phyloP scores from a whole-genome alignment of 768 basidiomycete genomes.

The Serendipita vermifera region DNA sequence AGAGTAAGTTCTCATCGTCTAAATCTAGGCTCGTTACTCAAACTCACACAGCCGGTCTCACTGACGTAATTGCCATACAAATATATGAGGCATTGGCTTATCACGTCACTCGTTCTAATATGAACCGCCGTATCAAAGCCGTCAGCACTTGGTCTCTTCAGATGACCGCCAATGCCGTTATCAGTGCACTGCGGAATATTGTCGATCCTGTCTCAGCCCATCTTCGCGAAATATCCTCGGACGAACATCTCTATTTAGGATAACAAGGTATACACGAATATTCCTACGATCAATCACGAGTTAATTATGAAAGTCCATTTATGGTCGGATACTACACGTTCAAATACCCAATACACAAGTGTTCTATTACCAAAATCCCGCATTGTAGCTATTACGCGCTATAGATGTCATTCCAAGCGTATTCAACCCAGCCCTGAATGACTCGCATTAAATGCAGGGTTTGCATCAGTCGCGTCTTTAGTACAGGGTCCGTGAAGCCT shows the following conservation, averaged over 20 bases:
- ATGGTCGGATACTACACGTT: no score
- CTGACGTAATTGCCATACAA: slow-evolving; percentile 76
- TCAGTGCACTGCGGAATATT: slow-evolving; percentile 61
- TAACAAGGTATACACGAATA: no score
- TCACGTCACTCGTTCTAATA: slow-evolving; percentile 83
- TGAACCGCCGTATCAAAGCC: slow-evolving; percentile 77
- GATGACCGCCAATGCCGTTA: slow-evolving; percentile 77
- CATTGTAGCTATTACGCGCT: background rate
- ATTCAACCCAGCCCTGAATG: background rate
- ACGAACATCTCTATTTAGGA: slow-evolving; percentile 1
- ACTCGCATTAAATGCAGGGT: background rate
- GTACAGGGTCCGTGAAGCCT: background rate
- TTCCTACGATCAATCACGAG: background rate
- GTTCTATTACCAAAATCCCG: no score
- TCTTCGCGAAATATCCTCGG: background rate
- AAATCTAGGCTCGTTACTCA: background rate
- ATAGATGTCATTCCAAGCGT: background rate
- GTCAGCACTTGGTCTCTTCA: slow-evolving; percentile 93
- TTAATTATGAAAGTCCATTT: background rate
- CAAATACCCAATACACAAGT: no score
- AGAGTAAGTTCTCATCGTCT: slow-evolving; percentile 46
- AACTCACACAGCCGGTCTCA: slow-evolving; percentile 60
- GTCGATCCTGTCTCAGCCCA: slow-evolving; percentile 45
- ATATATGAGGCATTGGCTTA: slow-evolving; percentile 87
- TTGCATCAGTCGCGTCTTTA: background rate